Evolutionary conservation across 306 rosid genomes (phyloP).

Genomic region (Dryas alaskensis): DNA sequence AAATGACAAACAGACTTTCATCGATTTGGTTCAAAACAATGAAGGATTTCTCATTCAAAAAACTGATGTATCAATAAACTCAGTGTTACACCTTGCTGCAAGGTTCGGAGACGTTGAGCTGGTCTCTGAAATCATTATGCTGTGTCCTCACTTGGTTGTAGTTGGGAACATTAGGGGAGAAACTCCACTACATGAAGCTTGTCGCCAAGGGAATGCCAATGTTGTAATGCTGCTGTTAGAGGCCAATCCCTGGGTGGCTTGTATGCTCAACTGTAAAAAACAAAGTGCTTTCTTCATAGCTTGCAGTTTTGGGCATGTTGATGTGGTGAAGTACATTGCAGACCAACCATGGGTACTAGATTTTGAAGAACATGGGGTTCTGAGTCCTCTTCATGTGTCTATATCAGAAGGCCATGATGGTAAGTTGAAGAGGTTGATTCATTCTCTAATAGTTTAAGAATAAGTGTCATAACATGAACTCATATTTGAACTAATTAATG

Average conservation of each 20-base stretch:
- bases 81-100: constrained; percentile 57
- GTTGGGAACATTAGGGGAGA: constrained; percentile 47
- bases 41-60: constrained; percentile 40
- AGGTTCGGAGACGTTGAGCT: constrained; percentile 45
- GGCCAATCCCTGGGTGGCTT: constrained; percentile 38
- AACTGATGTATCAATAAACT: constrained; percentile 38
- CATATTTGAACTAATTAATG: background rate
- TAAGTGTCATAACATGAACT: background rate
- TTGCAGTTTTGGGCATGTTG: constrained; percentile 55
- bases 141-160: constrained; percentile 53
- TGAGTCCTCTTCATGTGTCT: constrained; percentile 49
- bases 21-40: constrained; percentile 35
- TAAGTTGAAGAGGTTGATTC: constrained; percentile 9
- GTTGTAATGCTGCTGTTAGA: constrained; percentile 45
- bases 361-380: constrained; percentile 36
- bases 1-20: constrained; percentile 36
- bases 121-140: constrained; percentile 40
- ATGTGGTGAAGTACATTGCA: constrained; percentile 43
- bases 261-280: constrained; percentile 33
- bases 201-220: constrained; percentile 36
- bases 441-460: too few relatives aligned
- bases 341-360: constrained; percentile 27
- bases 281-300: constrained; percentile 47
- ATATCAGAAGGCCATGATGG: constrained; percentile 63
- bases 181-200: constrained; percentile 72